Evolutionary conservation across 2,329 filamentous ascomycete species (phyloP).

Genomic region (Cercospora citrullina): DNA sequence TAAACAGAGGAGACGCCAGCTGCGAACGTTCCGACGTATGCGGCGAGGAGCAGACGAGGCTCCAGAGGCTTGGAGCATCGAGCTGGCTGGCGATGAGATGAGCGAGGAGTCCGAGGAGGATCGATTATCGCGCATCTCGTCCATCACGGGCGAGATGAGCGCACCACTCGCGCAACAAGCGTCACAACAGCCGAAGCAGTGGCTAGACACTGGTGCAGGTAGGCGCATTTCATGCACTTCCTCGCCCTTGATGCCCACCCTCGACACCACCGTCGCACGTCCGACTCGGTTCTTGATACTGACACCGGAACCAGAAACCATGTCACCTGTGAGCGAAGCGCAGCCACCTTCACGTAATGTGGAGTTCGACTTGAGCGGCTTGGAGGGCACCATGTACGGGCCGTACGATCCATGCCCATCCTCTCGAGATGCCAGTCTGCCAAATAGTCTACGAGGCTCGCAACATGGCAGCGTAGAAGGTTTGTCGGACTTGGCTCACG

Average conservation of each 20-base stretch:
- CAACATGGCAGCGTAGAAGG: conserved; percentile 54
- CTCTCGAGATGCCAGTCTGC: conserved; percentile 73
- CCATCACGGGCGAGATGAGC: conserved; percentile 34
- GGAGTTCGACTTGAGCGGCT: conserved; percentile 46
- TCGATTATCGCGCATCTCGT: conserved; percentile 40
- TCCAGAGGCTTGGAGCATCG: conserved; percentile 77
- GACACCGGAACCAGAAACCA: conserved; percentile 33
- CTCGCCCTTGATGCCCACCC: conserved; percentile 27
- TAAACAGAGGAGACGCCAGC: conserved; percentile 43
- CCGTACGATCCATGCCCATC: conserved; percentile 56
- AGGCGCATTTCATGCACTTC: conserved; percentile 33
- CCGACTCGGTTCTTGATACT: conserved; percentile 28
- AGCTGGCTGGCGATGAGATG: conserved; percentile 66
- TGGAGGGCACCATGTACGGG: conserved; percentile 78
- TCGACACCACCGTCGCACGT: conserved; percentile 19
- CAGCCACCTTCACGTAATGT: conserved; percentile 8
- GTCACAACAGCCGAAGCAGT: conserved; percentile 24
- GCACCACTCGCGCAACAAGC: conserved; percentile 18
- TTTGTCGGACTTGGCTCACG: conserved; percentile 41
- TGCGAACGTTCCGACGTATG: conserved; percentile 38
- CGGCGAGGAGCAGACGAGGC: conserved; percentile 38
- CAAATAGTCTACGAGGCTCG: conserved; percentile 60
- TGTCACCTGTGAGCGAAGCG: conserved; percentile 22
- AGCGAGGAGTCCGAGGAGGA: conserved; percentile 45
- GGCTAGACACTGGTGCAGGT: conserved; percentile 22